Percentiles rank a stretch among this genome's conserved stretches.
These are phyloP conservation scores for Marasmius oreades DNA, from an alignment of 1,284 basidiomycete species.

Conservation along the genomic window DNA sequence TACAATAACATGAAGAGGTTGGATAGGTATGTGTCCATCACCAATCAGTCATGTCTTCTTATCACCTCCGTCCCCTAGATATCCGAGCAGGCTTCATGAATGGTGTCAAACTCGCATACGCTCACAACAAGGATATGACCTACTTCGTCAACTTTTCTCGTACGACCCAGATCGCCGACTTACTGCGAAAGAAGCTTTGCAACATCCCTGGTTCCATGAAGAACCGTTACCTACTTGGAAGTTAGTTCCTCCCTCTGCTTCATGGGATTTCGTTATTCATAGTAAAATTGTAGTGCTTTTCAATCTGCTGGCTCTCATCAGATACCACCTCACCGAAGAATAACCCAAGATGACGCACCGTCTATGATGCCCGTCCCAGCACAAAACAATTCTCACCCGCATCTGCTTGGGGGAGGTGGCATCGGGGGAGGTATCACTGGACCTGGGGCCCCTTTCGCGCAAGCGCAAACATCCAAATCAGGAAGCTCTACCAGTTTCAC, in stretches of 20 bases:
- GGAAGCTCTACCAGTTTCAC: slow-evolving; percentile 9
- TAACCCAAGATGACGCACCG: slow-evolving; percentile 76
- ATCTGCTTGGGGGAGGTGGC: neutral
- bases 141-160: slow-evolving; percentile 80
- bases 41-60: slow-evolving; percentile 7
- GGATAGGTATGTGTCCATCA: slow-evolving; percentile 53
- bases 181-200: slow-evolving; percentile 78
- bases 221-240: slow-evolving; percentile 73
- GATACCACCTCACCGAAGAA: slow-evolving; percentile 67
- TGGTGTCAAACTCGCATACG: slow-evolving; percentile 78
- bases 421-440: neutral
- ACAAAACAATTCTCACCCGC: neutral
- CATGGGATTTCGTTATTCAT: slow-evolving; percentile 5
- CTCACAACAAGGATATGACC: slow-evolving; percentile 69
- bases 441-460: slow-evolving; percentile 9
- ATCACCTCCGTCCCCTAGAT: slow-evolving; percentile 37
- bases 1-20: slow-evolving; percentile 81
- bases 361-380: slow-evolving; percentile 57
- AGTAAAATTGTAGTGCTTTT: slow-evolving; percentile 50
- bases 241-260: slow-evolving; percentile 36
- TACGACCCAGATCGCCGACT: slow-evolving; percentile 90
- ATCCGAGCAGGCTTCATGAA: slow-evolving; percentile 60
- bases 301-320: slow-evolving; percentile 50
- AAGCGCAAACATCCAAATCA: slow-evolving; percentile 6
- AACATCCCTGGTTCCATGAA: slow-evolving; percentile 80